Percentiles rank a stretch among this genome's conserved stretches.
phyloP scores from a whole-genome alignment of 2,329 filamentous ascomycete genomes.

The Dactylellina drechsleri region DNA sequence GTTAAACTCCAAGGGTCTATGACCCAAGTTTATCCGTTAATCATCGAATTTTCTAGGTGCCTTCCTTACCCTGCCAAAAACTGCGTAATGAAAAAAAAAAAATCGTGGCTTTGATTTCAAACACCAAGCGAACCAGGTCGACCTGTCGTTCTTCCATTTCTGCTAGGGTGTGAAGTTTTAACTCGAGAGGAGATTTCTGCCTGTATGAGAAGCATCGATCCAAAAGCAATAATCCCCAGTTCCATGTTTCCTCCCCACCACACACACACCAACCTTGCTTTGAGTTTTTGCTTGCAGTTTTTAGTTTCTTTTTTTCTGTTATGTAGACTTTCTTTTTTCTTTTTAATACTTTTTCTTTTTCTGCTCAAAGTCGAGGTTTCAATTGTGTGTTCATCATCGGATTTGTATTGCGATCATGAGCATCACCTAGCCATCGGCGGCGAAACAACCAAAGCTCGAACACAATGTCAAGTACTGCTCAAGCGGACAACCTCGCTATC shows the following conservation, averaged over 20 bases:
- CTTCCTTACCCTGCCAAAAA: neutral
- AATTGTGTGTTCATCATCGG: neutral
- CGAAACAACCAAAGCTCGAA: too few relatives aligned
- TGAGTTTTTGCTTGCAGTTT: slow-evolving; percentile 8
- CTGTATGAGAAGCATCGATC: slow-evolving; percentile 16
- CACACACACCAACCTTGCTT: slow-evolving; percentile 22
- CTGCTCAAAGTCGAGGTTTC: neutral
- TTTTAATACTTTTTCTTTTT: too few relatives aligned
- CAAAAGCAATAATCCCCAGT: slow-evolving; percentile 24
- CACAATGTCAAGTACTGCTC: too few relatives aligned
- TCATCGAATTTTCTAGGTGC: slow-evolving; percentile 9
- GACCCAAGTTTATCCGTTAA: slow-evolving; percentile 4
- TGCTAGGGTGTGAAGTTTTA: slow-evolving; percentile 21
- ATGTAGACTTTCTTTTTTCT: neutral
- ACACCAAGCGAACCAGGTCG: slow-evolving; percentile 8
- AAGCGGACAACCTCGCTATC: too few relatives aligned
- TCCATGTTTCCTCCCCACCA: slow-evolving; percentile 42
- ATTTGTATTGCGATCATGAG: slow-evolving; percentile 2
- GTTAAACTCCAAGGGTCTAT: neutral
- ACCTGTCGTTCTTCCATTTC: slow-evolving; percentile 2
- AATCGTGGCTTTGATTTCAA: neutral
- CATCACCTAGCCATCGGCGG: neutral
- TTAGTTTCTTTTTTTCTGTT: slow-evolving; percentile 9
- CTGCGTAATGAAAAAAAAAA: neutral
- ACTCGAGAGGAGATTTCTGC: slow-evolving; percentile 13